Evolutionary conservation across 2,329 filamentous ascomycete genomes (phyloP).

Genomic region (Sordariomycetes sp.): DNA sequence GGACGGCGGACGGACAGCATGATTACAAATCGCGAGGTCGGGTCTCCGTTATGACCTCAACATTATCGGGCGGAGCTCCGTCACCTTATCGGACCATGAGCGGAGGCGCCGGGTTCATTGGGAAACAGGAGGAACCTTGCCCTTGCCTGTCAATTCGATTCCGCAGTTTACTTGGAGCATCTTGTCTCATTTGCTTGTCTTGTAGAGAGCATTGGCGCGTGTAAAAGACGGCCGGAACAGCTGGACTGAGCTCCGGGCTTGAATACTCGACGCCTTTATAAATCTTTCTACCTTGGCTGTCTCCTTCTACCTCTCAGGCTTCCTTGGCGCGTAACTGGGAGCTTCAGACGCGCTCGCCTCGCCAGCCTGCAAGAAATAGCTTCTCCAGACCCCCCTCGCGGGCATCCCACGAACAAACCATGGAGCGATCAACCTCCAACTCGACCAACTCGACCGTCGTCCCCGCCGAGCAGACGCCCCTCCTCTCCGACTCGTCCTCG

Average conservation of each 20-base stretch:
- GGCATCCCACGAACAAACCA: not conserved
- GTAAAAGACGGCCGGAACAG: too few relatives aligned
- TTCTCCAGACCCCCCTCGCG: too few relatives aligned
- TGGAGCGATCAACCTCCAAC: not conserved
- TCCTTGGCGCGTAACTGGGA: too few relatives aligned
- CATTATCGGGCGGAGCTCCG: not conserved
- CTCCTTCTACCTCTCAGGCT: too few relatives aligned
- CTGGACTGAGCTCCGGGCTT: too few relatives aligned
- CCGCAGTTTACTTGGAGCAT: not conserved
- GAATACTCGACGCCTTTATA: too few relatives aligned
- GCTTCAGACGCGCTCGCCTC: too few relatives aligned
- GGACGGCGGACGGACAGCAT: not conserved
- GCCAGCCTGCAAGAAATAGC: not conserved
- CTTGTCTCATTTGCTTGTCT: too few relatives aligned
- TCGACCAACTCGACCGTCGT: not conserved
- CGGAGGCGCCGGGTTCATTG: not conserved
- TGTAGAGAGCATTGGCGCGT: too few relatives aligned
- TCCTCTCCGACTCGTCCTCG: constrained; percentile 8
- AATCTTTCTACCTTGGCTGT: too few relatives aligned
- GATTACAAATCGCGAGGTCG: not conserved
- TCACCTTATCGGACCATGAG: not conserved
- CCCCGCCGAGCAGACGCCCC: constrained; percentile 12
- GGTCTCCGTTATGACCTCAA: not conserved
- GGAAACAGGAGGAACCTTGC: not conserved
- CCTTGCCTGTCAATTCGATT: too few relatives aligned